A percentile compares a stretch with the other conserved stretches of the same genome.
phyloP scores from a whole-genome alignment of 345 rosid species.

The Noccaea caerulescens region DNA sequence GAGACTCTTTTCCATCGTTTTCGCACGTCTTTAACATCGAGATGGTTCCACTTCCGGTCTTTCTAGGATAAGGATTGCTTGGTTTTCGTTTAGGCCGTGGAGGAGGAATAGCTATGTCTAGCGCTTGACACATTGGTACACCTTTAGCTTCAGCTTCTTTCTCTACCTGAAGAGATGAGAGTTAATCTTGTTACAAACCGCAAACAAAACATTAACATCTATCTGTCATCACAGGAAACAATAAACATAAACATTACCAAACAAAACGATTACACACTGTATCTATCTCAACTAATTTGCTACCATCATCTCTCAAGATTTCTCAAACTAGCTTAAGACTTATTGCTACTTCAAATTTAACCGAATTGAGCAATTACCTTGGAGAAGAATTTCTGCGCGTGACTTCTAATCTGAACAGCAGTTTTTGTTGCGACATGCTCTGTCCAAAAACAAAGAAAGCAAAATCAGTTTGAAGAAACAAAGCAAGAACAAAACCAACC shows the following conservation, averaged over 20 bases:
- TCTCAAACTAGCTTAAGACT: slow-evolving; percentile 1
- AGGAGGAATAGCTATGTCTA: slow-evolving; percentile 92
- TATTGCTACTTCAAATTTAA: slow-evolving; percentile 9
- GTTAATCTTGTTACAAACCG: slow-evolving; percentile 7
- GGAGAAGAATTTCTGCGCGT: slow-evolving; percentile 94
- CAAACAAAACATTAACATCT: no score
- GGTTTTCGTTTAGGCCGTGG: slow-evolving; percentile 98
- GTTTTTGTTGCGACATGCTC: slow-evolving; percentile 90
- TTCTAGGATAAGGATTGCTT: slow-evolving; percentile 92
- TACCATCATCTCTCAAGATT: background rate
- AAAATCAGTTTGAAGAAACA: slow-evolving; percentile 26
- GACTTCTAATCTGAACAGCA: slow-evolving; percentile 95
- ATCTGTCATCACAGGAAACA: no score
- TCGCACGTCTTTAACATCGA: slow-evolving; percentile 45
- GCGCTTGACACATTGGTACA: slow-evolving; percentile 67
- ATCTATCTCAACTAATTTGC: background rate
- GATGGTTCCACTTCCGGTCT: slow-evolving; percentile 50
- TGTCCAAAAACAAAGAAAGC: slow-evolving; percentile 38
- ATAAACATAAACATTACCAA: background rate
- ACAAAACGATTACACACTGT: background rate
- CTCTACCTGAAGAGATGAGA: slow-evolving; percentile 68
- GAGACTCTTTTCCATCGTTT: slow-evolving; percentile 60
- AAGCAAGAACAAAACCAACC: background rate
- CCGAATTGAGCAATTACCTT: slow-evolving; percentile 54
- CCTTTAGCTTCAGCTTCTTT: slow-evolving; percentile 94